Base-by-base conservation (phyloP, 2,329 filamentous ascomycete genomes). In the Volutella citrinella region DNA sequence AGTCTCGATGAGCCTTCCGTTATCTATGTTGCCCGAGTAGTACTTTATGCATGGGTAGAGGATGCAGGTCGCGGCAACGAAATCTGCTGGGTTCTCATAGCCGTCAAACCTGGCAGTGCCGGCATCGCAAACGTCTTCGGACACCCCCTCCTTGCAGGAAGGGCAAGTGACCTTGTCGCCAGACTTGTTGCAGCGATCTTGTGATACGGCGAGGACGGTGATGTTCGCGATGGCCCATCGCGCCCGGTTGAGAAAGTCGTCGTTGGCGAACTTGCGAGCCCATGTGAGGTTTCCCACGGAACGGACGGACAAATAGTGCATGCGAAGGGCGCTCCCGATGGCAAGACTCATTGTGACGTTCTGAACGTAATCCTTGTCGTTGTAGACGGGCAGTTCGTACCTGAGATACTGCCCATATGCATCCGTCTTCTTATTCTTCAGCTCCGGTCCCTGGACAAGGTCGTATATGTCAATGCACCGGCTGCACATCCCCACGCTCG, bases 401-500 rank as follows among this genome's bases (percentile, higher is more conserved):
- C n/a, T 17, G 15, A 10, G 12, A 28, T 18, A 15, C 26, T 7
- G 16, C 26, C n/a, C n/a, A n/a, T n/a, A n/a, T 28, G 13, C 19
- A 15, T 16, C 13, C 10, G 15, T 18, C 26, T 9, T 28, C 19
- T 16, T 28, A 15, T 6, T 18, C 13, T 18, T 27, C 25, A 9
- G n/a, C n/a, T 27, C 12, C 20, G 23, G 23, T 4, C 27, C 34
- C 4, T 15, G 23, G 8, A 36, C 28, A 9, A 36, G 19, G 14
- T 32, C 29, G 12, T 20, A 11, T 4, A 36, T 20, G 10, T 36
- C 18, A 4, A 19, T 19, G 15, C 34, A 36, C 1, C 28, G 14
- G 21, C 34, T 32, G 27, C 34, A 36, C 22, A 36, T 36, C 8
- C 34, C 34, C 13, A 36, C n/a, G 7, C 21, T 19, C 13, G 21